These are phyloP conservation scores for Fusarium armeniacum DNA, from an alignment of 2,329 filamentous ascomycete genomes.

Conservation along the genomic window DNA sequence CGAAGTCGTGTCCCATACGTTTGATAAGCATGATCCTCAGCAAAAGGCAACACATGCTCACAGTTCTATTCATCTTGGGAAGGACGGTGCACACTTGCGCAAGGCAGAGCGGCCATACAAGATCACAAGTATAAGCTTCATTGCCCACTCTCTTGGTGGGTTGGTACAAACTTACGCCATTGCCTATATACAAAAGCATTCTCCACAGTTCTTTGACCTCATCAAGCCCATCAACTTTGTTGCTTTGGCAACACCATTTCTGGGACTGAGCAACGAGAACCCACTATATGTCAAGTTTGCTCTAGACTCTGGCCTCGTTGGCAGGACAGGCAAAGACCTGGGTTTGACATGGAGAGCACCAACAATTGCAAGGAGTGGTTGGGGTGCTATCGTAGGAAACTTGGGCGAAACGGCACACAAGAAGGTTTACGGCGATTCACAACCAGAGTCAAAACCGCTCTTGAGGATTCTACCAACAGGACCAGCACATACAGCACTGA, in stretches of 20 bases:
- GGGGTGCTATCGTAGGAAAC: conserved; percentile 88
- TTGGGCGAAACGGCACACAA: conserved; percentile 67
- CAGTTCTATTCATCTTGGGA: conserved; percentile 70
- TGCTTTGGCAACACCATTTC: conserved; percentile 85
- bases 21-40: conserved; percentile 61
- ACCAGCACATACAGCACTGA: conserved; percentile 87
- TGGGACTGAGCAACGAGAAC: conserved; percentile 97
- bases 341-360: conserved; percentile 95
- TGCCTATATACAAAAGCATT: conserved; percentile 97
- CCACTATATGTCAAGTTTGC: conserved; percentile 98
- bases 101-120: conserved; percentile 73
- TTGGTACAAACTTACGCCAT: conserved; percentile 94
- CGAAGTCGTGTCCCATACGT: conserved; percentile 58
- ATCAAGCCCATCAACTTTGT: conserved; percentile 94
- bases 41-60: conserved; percentile 69
- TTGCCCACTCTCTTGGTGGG: conserved; percentile 92
- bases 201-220: conserved; percentile 86
- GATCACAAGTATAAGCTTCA: conserved; percentile 94
- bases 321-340: conserved; percentile 94
- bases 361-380: conserved; percentile 85
- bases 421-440: conserved; percentile 50
- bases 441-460: conserved; percentile 89
- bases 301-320: conserved; percentile 94
- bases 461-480: conserved; percentile 91
- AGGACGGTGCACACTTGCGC: conserved; percentile 68